Base-by-base conservation (phyloP, 495 filamentous ascomycete species). In the Neohortaea acidophila region DNA sequence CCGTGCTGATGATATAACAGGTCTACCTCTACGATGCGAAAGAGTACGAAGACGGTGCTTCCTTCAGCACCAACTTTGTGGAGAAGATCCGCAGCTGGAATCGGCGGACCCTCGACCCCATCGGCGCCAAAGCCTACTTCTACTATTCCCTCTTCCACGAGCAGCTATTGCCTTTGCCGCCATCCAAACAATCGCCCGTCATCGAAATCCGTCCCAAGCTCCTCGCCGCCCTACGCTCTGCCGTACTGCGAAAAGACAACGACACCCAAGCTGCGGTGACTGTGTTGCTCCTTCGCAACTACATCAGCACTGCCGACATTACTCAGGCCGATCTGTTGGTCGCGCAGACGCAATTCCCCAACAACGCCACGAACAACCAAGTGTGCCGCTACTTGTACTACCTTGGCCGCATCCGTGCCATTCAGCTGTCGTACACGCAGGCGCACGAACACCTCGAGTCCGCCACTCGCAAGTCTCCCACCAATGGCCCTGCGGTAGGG, bases 311-410 rank as follows among this genome's bases (percentile, higher is more conserved):
- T 10, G 93, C 91, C 31, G 86, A 96, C 58, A 94, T 96, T 59
- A 76, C 83, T 15, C 89, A 96, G 66, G 89, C 91, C 44, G 91
- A 97, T 60, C 74, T 94, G 25, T 67, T 97, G 38, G 83, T 97
- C 44, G 81, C 81, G 21, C 91, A 96, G 60, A 94, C 87, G 33
- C 74, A 83, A 51, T 96, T 97, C 60, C 91, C 89, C 21, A 65
- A 81, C 26, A 81, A 81, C 50, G 89, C 89, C 3, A 84, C 84
- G 35, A 96, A 94, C 60, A 97, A 94, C 54, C 89, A 96, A 62
- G 89, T 97, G 52, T 87, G 89, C 17, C 73, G 89, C 36, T 96
- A 91, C 62, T 65, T 96, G 33, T 97, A 86, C 65, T 96, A 96
- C 57, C 71, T 96, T 19, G 89, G 89, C 36, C 83, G 86, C 45